Conservation (phyloP, 208 protist species). For the Acanthamoeba triangularis region DNA sequence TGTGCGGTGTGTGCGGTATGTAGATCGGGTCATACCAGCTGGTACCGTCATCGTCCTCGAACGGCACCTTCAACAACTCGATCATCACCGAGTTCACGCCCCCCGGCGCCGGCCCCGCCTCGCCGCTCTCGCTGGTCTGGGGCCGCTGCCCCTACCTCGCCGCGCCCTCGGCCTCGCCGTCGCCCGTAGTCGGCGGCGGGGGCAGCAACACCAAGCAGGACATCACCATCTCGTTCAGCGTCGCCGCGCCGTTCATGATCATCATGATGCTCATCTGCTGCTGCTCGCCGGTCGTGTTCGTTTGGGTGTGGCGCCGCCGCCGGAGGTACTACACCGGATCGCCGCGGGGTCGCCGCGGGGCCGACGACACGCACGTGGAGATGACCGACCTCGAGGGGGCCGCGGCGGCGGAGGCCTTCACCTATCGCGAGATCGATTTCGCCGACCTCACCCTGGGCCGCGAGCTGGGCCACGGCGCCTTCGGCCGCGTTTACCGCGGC, state of each 20-base stretch:
- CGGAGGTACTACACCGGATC: not conserved
- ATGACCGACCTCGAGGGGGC: not conserved
- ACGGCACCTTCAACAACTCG: not conserved
- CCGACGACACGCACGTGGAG: not conserved
- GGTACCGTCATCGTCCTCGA: too few relatives aligned
- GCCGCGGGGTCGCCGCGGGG: too few relatives aligned
- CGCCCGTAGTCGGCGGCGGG: not conserved
- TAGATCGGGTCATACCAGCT: too few relatives aligned
- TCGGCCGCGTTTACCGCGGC: not conserved
- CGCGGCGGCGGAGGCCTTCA: not conserved
- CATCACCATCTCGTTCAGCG: not conserved
- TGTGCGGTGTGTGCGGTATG: too few relatives aligned
- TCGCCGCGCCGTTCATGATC: not conserved
- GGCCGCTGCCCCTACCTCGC: not conserved
- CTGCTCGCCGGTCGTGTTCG: not conserved
- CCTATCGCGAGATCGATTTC: not conserved
- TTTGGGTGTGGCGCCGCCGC: not conserved
- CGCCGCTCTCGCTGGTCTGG: not conserved
- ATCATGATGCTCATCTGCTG: too few relatives aligned
- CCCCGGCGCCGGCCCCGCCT: not conserved
- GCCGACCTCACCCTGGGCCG: not conserved
- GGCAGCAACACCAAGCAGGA: not conserved
- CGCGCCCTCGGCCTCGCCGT: not conserved
- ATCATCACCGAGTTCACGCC: not conserved
- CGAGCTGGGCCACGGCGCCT: conserved; percentile 31